Base-by-base conservation (phyloP, 352 stramenopile genomes). In the Phytophthora vignae region DNA sequence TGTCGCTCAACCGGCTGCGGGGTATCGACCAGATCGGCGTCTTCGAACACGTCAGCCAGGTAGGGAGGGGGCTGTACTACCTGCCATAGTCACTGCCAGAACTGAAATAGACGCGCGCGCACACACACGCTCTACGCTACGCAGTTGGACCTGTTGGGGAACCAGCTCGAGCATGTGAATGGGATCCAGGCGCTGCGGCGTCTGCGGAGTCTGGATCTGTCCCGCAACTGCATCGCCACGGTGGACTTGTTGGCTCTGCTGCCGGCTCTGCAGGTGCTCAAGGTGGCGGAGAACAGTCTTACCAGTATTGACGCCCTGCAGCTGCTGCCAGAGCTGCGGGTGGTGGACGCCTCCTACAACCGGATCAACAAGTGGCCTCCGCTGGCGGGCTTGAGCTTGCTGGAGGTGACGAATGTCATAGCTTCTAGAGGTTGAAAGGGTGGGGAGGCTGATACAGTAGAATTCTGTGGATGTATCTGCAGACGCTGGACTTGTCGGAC, bases 291-390 rank as follows among this genome's bases (percentile, higher is more conserved):
- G 57, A 93, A 93, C 60, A 83, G 77, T 21, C 67, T 93, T n/a
- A 68, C 68, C 1, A 66, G 81, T 12, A 56, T 91, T 29, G 83
- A 91, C 62, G 71, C 59, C 2, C 33, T 91, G 22, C 58, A 72
- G 14, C 21, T 63, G 10, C 67, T 81, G 6, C 75, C 65, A 25
- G 58, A 72, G 42, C 63, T 93, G 19, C 63, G 71, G 54, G 73
- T 82, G n/a, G 46, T 93, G 2, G 81, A 93, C 71, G 81, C 74
- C 0, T 90, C 83, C 4, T 87, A 80, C 64, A 93, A 91, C 56
- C 78, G 79, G 29, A 81, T 91, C 40, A 73, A 62, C 33, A 82
- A 79, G 42, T 93, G 85, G 85, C 85, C 85, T 3, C 67, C 66
- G 14, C 55, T 91, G n/a, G 64, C 64, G 14, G 67, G 71, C n/a